phyloP scores from a whole-genome alignment of 2,329 filamentous ascomycete genomes.

The Mycosphaerella sp. region DNA sequence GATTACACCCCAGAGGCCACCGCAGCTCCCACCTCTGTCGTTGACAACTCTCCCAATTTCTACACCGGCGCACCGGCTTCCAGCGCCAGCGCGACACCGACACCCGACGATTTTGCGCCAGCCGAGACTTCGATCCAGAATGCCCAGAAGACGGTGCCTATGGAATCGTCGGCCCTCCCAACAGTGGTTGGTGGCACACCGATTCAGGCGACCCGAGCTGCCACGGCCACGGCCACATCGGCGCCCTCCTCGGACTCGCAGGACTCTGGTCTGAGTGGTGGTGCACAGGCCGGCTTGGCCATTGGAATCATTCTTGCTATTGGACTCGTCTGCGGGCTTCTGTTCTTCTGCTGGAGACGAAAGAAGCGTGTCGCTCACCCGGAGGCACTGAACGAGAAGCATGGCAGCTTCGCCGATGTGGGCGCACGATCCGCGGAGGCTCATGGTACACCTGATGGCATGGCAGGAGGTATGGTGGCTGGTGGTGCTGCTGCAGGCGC shows the following conservation, averaged over 20 bases:
- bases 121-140: conserved; percentile 10
- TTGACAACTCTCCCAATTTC: conserved; percentile 15
- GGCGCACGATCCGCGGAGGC: conserved; percentile 17
- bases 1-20: conserved; percentile 9
- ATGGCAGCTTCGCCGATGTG: conserved; percentile 22
- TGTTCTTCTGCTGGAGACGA: conserved; percentile 66
- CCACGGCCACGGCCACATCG: conserved; percentile 6
- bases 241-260: conserved; percentile 8
- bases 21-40: conserved; percentile 13
- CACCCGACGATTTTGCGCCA: background rate
- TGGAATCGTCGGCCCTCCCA: conserved; percentile 12
- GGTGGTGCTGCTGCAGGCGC: conserved; percentile 8
- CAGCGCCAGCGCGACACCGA: conserved; percentile 8
- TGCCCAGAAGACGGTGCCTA: conserved; percentile 16
- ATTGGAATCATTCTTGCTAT: conserved; percentile 71
- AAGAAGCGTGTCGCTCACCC: conserved; percentile 58
- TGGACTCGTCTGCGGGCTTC: conserved; percentile 57
- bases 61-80: conserved; percentile 13
- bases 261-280: conserved; percentile 38
- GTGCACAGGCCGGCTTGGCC: conserved; percentile 71
- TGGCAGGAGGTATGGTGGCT: conserved; percentile 2
- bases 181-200: conserved; percentile 21
- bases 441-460: conserved; percentile 4
- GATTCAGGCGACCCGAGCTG: conserved; percentile 19
- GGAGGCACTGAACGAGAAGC: conserved; percentile 36